Percentiles rank a stretch among this genome's conserved stretches.
Conservation (phyloP, 495 filamentous ascomycete genomes). For the Penicillium paradoxum region DNA sequence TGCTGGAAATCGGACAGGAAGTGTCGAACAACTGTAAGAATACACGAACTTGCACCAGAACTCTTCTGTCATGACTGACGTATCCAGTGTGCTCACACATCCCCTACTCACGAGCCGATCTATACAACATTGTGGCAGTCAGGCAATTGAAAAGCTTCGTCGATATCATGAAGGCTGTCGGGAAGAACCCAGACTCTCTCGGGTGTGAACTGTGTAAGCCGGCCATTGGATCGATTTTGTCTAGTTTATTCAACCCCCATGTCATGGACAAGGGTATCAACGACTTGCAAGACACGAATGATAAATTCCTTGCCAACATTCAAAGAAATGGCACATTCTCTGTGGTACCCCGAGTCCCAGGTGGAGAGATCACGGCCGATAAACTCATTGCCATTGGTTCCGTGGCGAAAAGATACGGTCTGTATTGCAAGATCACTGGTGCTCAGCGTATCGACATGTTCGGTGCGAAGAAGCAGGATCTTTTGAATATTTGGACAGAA, state of each 20-base stretch:
- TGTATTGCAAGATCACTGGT: slow-evolving; percentile 96
- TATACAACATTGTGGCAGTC: slow-evolving; percentile 85
- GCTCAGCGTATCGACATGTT: slow-evolving; percentile 97
- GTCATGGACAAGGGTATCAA: slow-evolving; percentile 71
- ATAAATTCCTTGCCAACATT: slow-evolving; percentile 89
- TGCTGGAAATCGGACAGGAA: slow-evolving; percentile 86
- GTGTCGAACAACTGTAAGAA: slow-evolving; percentile 71
- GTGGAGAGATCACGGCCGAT: slow-evolving; percentile 87
- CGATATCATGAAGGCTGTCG: slow-evolving; percentile 79
- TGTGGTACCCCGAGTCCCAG: slow-evolving; percentile 80
- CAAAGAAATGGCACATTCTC: slow-evolving; percentile 92
- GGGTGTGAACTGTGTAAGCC: slow-evolving; percentile 95
- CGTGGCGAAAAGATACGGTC: slow-evolving; percentile 80
- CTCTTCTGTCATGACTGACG: slow-evolving; percentile 9
- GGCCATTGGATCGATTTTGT: slow-evolving; percentile 75
- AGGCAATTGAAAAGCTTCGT: slow-evolving; percentile 71
- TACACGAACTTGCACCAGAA: not conserved
- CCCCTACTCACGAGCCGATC: slow-evolving; percentile 76
- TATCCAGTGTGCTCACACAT: slow-evolving; percentile 73
- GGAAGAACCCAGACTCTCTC: slow-evolving; percentile 66
- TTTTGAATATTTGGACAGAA: slow-evolving; percentile 81
- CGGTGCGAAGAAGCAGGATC: slow-evolving; percentile 86
- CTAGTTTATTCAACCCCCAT: slow-evolving; percentile 81
- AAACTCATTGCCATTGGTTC: slow-evolving; percentile 84
- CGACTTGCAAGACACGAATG: slow-evolving; percentile 91